Conservation (phyloP, 805 yeast species). For the Lipomyces yamanashiensis region DNA sequence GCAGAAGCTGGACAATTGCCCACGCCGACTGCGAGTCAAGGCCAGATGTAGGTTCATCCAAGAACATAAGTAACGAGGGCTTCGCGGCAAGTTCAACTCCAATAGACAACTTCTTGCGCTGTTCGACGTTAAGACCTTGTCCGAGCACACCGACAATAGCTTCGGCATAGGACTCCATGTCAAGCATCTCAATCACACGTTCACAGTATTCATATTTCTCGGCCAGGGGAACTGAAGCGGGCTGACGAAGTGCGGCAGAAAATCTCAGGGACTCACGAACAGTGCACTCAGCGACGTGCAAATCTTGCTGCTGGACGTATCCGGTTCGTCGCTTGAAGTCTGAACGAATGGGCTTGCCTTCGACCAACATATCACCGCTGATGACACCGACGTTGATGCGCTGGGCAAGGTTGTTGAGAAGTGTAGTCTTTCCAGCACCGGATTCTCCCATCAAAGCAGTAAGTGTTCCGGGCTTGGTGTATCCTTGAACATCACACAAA, state of each 20-base stretch:
- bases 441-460: slow-evolving; percentile 87
- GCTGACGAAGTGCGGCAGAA: slow-evolving; percentile 75
- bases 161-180: slow-evolving; percentile 72
- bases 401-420: slow-evolving; percentile 72
- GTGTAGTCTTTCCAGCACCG: slow-evolving; percentile 85
- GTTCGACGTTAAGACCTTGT: slow-evolving; percentile 71
- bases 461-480: slow-evolving; percentile 78
- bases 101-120: slow-evolving; percentile 68
- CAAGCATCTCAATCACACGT: slow-evolving; percentile 65
- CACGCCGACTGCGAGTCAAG: slow-evolving; percentile 66
- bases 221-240: slow-evolving; percentile 55
- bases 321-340: slow-evolving; percentile 80
- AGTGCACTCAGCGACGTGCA: slow-evolving; percentile 71
- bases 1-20: slow-evolving; percentile 69
- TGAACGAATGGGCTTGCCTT: slow-evolving; percentile 64
- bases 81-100: slow-evolving; percentile 76
- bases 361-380: slow-evolving; percentile 73
- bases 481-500: slow-evolving; percentile 63
- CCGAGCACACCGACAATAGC: slow-evolving; percentile 82
- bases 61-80: slow-evolving; percentile 60
- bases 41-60: slow-evolving; percentile 79
- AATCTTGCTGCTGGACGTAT: slow-evolving; percentile 80
- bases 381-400: slow-evolving; percentile 72
- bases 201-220: slow-evolving; percentile 74
- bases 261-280: slow-evolving; percentile 76